Evolutionary conservation across 83 land plant genomes (phyloP).

Genomic region (Thuja plicata): DNA sequence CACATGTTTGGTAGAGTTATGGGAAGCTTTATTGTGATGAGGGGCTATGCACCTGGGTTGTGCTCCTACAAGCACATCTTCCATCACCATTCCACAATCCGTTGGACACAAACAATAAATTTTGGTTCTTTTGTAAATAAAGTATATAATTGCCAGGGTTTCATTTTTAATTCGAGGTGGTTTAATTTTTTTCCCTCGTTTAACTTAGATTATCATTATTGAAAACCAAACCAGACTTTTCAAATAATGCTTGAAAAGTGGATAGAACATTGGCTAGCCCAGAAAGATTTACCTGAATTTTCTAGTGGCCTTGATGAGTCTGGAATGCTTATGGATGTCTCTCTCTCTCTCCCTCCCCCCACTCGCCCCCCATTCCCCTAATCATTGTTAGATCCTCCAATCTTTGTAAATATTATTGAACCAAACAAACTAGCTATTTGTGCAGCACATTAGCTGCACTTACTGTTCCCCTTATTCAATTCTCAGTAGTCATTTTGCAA

Average conservation of each 20-base stretch:
- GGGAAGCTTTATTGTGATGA: too few species aligned
- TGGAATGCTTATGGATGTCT: background rate
- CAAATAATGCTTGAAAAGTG: too few species aligned
- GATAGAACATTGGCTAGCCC: background rate
- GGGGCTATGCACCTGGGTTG: too few species aligned
- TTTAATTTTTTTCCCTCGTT: background rate
- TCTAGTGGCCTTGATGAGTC: background rate
- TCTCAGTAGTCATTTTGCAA: background rate
- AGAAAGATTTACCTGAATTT: background rate
- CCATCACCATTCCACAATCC: too few species aligned
- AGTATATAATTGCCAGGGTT: too few species aligned
- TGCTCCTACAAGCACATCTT: too few species aligned
- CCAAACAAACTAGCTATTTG: background rate
- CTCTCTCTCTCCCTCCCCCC: background rate
- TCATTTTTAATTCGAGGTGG: too few species aligned
- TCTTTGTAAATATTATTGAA: background rate
- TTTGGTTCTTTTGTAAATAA: too few species aligned
- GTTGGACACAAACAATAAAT: too few species aligned
- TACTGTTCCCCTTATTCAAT: background rate
- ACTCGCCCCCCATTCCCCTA: too few species aligned
- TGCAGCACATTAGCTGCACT: background rate
- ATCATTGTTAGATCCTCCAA: background rate
- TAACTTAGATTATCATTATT: background rate
- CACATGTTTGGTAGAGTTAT: too few species aligned
- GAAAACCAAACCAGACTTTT: background rate